Evolutionary conservation across 345 rosid species (phyloP).

Genomic region (Sisymbrium irio): DNA sequence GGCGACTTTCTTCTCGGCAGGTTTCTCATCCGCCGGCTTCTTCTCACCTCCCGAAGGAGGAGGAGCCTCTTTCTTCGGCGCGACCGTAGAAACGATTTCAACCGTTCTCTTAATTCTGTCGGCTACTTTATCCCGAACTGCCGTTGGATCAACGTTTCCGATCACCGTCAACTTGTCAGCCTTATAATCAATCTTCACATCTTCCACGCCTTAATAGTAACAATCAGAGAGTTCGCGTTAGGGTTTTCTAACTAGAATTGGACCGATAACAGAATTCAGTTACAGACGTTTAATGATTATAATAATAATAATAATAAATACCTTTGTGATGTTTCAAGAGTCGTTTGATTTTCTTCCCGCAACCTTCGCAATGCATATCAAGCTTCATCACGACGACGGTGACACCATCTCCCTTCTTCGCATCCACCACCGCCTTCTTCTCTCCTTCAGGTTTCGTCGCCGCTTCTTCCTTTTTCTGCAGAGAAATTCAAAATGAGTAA

Average conservation of each 20-base stretch:
- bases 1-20: constrained; percentile 37
- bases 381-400: constrained; percentile 62
- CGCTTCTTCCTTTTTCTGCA: constrained; percentile 34
- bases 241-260: background rate
- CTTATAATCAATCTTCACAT: constrained; percentile 51
- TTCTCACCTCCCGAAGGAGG: constrained; percentile 29
- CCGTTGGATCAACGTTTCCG: constrained; percentile 74
- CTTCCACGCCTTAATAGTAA: constrained; percentile 56
- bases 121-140: constrained; percentile 41
- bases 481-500: background rate
- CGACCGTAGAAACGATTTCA: constrained; percentile 35
- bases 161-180: constrained; percentile 62
- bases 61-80: constrained; percentile 39
- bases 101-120: constrained; percentile 57
- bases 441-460: constrained; percentile 41
- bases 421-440: constrained; percentile 44
- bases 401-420: constrained; percentile 13
- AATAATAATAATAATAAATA: too few species aligned
- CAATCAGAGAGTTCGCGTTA: background rate
- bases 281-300: too few species aligned
- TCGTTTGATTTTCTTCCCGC: constrained; percentile 69
- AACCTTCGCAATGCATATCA: constrained; percentile 90
- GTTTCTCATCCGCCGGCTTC: constrained; percentile 41
- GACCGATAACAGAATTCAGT: too few species aligned
- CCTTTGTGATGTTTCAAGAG: constrained; percentile 47